Evolutionary conservation across 768 basidiomycete species (phyloP).

Genomic region (Cystobasidium onofrii): DNA sequence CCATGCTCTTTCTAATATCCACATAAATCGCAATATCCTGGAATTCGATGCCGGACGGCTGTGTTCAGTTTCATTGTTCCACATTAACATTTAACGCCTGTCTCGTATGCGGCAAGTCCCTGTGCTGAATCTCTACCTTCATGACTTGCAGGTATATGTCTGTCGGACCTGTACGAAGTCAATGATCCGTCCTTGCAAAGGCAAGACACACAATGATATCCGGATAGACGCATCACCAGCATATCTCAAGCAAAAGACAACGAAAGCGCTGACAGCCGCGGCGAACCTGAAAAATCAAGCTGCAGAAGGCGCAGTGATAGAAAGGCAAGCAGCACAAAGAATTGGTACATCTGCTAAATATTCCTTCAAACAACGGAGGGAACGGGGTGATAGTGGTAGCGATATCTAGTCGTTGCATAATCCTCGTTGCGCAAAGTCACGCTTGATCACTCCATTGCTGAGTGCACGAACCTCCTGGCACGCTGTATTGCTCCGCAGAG

Average conservation of each 20-base stretch:
- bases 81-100: slow-evolving; percentile 98
- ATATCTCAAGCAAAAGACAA: slow-evolving; percentile 24
- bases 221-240: slow-evolving; percentile 17
- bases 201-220: slow-evolving; percentile 14
- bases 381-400: slow-evolving; percentile 21
- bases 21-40: slow-evolving; percentile 60
- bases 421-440: no score
- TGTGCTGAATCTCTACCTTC: no score
- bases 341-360: slow-evolving; percentile 6
- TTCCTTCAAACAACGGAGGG: slow-evolving; percentile 16
- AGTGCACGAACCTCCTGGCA: no score
- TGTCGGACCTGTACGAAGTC: no score
- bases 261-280: slow-evolving; percentile 22
- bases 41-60: slow-evolving; percentile 99
- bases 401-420: slow-evolving; percentile 24
- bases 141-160: slow-evolving; percentile 35
- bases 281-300: slow-evolving; percentile 15
- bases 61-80: slow-evolving; percentile 89
- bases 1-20: no score
- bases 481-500: no score
- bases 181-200: slow-evolving; percentile 25
- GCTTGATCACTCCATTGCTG: no score
- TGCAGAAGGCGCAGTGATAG: slow-evolving; percentile 11
- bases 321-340: background rate
- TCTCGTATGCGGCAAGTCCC: slow-evolving; percentile 94